Evolutionary conservation across 2,329 filamentous ascomycete species (phyloP).

Genomic region (Aspergillus chevalieri): DNA sequence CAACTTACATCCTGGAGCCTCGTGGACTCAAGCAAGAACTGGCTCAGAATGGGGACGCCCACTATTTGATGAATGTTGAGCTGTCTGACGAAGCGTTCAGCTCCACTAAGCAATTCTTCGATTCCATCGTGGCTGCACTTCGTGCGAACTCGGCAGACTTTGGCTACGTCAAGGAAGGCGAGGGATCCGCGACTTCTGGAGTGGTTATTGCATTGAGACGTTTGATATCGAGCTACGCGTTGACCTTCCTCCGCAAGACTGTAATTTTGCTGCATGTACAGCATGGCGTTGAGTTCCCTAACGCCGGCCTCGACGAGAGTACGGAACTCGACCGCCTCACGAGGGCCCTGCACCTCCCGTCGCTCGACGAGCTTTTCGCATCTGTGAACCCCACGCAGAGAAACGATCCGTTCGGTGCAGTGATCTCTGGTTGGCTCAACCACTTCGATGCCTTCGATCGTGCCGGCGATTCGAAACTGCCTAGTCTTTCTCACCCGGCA

Average conservation of each 20-base stretch:
- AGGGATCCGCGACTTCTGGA: slow-evolving; percentile 26
- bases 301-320: slow-evolving; percentile 58
- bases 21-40: slow-evolving; percentile 31
- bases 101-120: slow-evolving; percentile 32
- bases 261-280: slow-evolving; percentile 79
- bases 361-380: slow-evolving; percentile 70
- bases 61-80: slow-evolving; percentile 20
- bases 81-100: slow-evolving; percentile 23
- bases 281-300: slow-evolving; percentile 81
- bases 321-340: slow-evolving; percentile 79
- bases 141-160: slow-evolving; percentile 32
- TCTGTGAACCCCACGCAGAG: slow-evolving; percentile 43
- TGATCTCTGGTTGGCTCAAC: slow-evolving; percentile 66
- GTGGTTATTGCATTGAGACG: slow-evolving; percentile 29
- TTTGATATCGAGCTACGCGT: slow-evolving; percentile 68
- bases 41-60: slow-evolving; percentile 21
- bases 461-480: slow-evolving; percentile 28
- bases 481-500: slow-evolving; percentile 68
- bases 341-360: slow-evolving; percentile 66
- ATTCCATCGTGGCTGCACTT: slow-evolving; percentile 31
- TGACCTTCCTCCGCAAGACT: slow-evolving; percentile 83
- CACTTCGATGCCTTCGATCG: slow-evolving; percentile 34
- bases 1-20: slow-evolving; percentile 46
- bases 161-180: slow-evolving; percentile 33
- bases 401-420: slow-evolving; percentile 40